Conservation (phyloP, 441 rosid species). For the Brassica hybrid region DNA sequence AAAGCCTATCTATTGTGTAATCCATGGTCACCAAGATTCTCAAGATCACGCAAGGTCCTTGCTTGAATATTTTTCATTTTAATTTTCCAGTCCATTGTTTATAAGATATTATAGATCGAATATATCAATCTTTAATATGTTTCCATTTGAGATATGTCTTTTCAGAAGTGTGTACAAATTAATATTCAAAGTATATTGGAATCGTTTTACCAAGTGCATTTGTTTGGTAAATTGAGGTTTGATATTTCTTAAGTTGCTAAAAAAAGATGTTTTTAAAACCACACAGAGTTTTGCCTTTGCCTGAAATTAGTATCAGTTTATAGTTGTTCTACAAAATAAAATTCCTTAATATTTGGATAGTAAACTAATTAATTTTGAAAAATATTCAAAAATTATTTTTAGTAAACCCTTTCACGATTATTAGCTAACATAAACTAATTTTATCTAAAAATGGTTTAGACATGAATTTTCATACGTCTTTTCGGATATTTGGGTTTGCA, state of each 20-base stretch:
- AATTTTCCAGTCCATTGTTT: constrained; percentile 19
- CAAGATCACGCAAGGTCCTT: constrained; percentile 39
- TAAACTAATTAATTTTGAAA: neutral
- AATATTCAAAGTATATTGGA: constrained; percentile 16
- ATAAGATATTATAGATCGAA: constrained; percentile 20
- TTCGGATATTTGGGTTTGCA: neutral
- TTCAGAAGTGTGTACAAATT: constrained; percentile 36
- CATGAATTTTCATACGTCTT: neutral
- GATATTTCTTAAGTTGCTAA: too few relatives aligned
- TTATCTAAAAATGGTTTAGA: neutral
- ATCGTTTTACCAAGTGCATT: constrained; percentile 9
- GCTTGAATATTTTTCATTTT: constrained; percentile 13
- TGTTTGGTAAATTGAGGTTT: neutral
- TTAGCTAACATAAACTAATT: neutral
- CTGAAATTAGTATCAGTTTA: neutral
- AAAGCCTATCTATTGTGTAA: constrained; percentile 37
- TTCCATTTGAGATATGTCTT: constrained; percentile 11
- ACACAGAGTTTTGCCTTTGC: neutral
- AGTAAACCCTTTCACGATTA: neutral
- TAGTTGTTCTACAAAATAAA: neutral
- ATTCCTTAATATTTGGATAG: neutral
- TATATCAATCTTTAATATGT: constrained; percentile 8
- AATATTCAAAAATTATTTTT: too few relatives aligned
- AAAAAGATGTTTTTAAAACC: neutral
- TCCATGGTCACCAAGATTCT: constrained; percentile 35